Conservation (phyloP, 2,329 filamentous ascomycete species). For the Alternaria arbusti region DNA sequence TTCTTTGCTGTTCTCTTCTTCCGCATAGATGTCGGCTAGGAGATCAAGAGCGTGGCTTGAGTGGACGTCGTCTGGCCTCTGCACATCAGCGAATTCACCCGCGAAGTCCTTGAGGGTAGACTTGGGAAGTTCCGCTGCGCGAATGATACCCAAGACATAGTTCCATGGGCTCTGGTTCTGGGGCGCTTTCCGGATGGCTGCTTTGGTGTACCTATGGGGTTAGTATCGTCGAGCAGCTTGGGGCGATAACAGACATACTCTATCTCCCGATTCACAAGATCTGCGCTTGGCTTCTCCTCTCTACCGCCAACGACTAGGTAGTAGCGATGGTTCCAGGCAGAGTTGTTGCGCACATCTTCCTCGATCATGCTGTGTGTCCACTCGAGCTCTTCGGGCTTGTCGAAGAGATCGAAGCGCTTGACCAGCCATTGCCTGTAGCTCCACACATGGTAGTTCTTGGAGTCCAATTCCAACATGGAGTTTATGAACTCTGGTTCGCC, state of each 20-base stretch:
- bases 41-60: constrained; percentile 72
- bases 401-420: constrained; percentile 63
- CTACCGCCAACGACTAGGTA: constrained; percentile 80
- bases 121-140: constrained; percentile 64
- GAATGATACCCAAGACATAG: constrained; percentile 79
- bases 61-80: constrained; percentile 59
- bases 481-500: constrained; percentile 78
- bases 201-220: constrained; percentile 61
- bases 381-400: constrained; percentile 67
- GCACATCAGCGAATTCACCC: constrained; percentile 59
- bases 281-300: constrained; percentile 52
- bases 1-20: constrained; percentile 59
- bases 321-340: constrained; percentile 96
- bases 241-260: constrained; percentile 54
- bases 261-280: constrained; percentile 76
- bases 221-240: constrained; percentile 20
- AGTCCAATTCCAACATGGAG: constrained; percentile 81
- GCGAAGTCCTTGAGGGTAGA: constrained; percentile 61
- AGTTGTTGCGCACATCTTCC: constrained; percentile 91
- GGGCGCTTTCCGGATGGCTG: constrained; percentile 77
- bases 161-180: constrained; percentile 97
- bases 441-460: constrained; percentile 99
- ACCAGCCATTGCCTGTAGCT: constrained; percentile 86
- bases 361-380: constrained; percentile 76
- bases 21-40: constrained; percentile 70